These are phyloP conservation scores for Cutaneotrichosporon cavernicola DNA, from an alignment of 1,284 basidiomycete genomes.

Conservation along the genomic window DNA sequence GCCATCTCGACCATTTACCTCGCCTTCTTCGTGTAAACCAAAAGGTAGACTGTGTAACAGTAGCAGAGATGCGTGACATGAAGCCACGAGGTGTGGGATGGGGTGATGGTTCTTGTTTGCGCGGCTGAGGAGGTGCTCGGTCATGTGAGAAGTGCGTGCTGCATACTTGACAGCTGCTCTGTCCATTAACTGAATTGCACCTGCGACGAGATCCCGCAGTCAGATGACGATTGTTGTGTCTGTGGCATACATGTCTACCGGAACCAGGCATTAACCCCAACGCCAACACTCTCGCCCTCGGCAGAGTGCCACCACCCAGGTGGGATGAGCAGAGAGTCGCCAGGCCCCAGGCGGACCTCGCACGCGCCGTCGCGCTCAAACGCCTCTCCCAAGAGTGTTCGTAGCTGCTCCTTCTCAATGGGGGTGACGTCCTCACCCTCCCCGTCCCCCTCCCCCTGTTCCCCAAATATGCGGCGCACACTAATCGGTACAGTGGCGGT, in stretches of 20 bases:
- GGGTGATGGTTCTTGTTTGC: too few relatives aligned
- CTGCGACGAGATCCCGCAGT: not conserved
- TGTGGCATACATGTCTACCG: constrained; percentile 23
- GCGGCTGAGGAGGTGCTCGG: not conserved
- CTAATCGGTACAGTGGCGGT: constrained; percentile 15
- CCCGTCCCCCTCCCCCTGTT: not conserved
- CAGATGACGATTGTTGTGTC: too few relatives aligned
- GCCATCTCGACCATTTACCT: constrained; percentile 66
- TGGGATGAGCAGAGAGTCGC: constrained; percentile 46
- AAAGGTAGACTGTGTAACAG: not conserved
- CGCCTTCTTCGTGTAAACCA: constrained; percentile 20
- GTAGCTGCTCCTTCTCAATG: constrained; percentile 8
- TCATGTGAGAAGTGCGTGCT: not conserved
- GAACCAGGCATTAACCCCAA: constrained; percentile 50
- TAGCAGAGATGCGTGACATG: constrained; percentile 14
- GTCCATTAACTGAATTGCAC: not conserved
- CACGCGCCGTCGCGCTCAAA: constrained; percentile 34
- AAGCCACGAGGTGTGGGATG: constrained; percentile 3
- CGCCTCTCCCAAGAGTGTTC: constrained; percentile 24
- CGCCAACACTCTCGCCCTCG: constrained; percentile 32
- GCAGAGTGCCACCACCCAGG: constrained; percentile 51
- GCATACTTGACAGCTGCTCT: too few relatives aligned
- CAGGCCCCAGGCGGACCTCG: constrained; percentile 32
- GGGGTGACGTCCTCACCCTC: not conserved
- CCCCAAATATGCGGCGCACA: constrained; percentile 8